Percentiles rank a stretch among this genome's conserved stretches.
These are phyloP conservation scores for Thelonectria olida DNA, from an alignment of 2,329 filamentous ascomycete genomes.

Conservation along the genomic window DNA sequence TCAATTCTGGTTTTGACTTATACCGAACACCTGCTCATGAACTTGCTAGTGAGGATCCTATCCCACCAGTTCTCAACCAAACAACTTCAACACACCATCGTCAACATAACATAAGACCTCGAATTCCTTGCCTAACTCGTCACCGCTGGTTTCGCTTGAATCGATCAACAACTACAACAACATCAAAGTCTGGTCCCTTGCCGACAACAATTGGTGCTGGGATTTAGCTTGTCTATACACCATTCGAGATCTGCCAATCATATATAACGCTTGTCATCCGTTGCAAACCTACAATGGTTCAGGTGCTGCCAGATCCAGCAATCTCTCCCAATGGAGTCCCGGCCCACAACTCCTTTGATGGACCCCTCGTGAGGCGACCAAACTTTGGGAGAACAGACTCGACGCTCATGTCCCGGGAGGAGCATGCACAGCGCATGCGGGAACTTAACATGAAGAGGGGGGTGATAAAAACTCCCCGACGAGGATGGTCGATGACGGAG, in stretches of 20 bases:
- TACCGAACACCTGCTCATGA: constrained; percentile 37
- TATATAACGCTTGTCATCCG: constrained; percentile 1
- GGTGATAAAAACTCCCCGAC: constrained; percentile 51
- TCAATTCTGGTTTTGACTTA: constrained; percentile 26
- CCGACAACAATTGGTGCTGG: constrained; percentile 10
- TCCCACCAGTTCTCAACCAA: constrained; percentile 26
- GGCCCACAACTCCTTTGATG: constrained; percentile 36
- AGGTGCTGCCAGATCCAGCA: constrained; percentile 42
- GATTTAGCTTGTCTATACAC: constrained; percentile 3
- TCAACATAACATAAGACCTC: constrained; percentile 34
- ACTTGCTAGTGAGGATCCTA: constrained; percentile 38
- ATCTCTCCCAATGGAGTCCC: constrained; percentile 39
- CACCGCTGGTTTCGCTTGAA: constrained; percentile 21
- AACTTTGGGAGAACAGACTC: constrained; percentile 36
- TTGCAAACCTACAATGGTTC: constrained; percentile 42
- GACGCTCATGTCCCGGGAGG: constrained; percentile 50
- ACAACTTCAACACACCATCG: constrained; percentile 28
- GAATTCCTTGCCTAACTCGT: constrained; percentile 10
- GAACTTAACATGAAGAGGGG: constrained; percentile 50
- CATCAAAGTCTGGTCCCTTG: constrained; percentile 12
- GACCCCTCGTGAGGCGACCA: constrained; percentile 32
- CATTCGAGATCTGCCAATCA: constrained; percentile 11
- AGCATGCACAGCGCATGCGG: constrained; percentile 50
- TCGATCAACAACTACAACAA: background rate
- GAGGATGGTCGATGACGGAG: constrained; percentile 59